Evolutionary conservation across 495 filamentous ascomycete genomes (phyloP).

Genomic region (Podospora bellae-mahoneyi): DNA sequence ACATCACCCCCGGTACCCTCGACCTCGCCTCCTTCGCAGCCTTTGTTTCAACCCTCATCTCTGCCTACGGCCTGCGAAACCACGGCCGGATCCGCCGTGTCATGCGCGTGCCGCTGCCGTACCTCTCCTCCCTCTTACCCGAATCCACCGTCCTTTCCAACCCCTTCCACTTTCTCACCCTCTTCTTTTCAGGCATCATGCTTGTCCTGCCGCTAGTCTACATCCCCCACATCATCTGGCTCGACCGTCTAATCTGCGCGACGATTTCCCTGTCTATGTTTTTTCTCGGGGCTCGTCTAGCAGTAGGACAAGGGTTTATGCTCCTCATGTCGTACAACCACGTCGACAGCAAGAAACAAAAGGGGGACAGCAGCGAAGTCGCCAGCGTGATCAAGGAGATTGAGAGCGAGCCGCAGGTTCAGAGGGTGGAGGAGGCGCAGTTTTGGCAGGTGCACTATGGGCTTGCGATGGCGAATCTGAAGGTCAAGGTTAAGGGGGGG

Average conservation of each 20-base stretch:
- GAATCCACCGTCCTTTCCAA: slow-evolving; percentile 68
- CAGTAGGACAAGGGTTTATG: slow-evolving; percentile 83
- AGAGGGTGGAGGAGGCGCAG: slow-evolving; percentile 76
- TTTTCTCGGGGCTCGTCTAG: slow-evolving; percentile 72
- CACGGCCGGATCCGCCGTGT: slow-evolving; percentile 86
- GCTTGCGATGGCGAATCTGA: slow-evolving; percentile 90
- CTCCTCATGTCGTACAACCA: slow-evolving; percentile 79
- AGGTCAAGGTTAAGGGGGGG: slow-evolving; percentile 55
- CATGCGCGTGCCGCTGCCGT: slow-evolving; percentile 75
- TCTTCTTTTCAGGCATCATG: slow-evolving; percentile 76
- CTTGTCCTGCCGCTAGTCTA: slow-evolving; percentile 79
- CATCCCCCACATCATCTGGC: slow-evolving; percentile 67
- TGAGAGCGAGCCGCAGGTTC: slow-evolving; percentile 70
- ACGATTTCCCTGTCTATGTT: slow-evolving; percentile 85
- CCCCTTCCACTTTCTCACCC: slow-evolving; percentile 88
- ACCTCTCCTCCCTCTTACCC: slow-evolving; percentile 54
- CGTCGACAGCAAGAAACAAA: not conserved
- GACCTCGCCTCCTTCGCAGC: slow-evolving; percentile 81
- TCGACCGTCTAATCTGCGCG: slow-evolving; percentile 77
- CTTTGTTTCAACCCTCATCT: slow-evolving; percentile 83
- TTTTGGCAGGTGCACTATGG: slow-evolving; percentile 99
- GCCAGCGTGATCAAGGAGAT: slow-evolving; percentile 79
- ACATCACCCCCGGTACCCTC: slow-evolving; percentile 66
- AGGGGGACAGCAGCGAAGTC: slow-evolving; percentile 37
- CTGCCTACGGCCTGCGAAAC: slow-evolving; percentile 83